phyloP scores from a whole-genome alignment of 768 basidiomycete genomes.

The Boletus fagicola region DNA sequence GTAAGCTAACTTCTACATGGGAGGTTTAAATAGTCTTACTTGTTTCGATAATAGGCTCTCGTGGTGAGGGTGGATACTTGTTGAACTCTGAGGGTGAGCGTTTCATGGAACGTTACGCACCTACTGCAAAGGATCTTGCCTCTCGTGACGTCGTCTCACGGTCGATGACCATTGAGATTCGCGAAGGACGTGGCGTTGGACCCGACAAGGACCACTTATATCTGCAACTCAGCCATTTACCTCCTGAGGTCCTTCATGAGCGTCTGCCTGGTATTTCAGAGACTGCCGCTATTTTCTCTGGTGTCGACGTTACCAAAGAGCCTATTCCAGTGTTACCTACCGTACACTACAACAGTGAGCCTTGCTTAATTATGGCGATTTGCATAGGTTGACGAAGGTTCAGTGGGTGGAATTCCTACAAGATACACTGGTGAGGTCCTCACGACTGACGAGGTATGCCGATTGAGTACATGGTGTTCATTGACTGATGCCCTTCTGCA shows the following conservation, averaged over 20 bases:
- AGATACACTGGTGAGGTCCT: constrained; percentile 97
- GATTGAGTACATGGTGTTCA: background rate
- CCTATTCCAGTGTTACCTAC: constrained; percentile 98
- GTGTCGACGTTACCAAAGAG: constrained; percentile 99
- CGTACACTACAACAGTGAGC: constrained; percentile 97
- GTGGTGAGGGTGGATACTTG: constrained; percentile 98
- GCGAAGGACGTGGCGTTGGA: constrained; percentile 98
- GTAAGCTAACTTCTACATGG: constrained; percentile 38
- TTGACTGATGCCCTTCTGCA: constrained; percentile 18
- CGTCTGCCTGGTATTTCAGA: constrained; percentile 99
- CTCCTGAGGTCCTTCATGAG: constrained; percentile 93
- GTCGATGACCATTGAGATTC: constrained; percentile 98
- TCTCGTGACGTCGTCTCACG: constrained; percentile 99
- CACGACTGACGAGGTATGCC: constrained; percentile 65
- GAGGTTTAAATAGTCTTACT: background rate
- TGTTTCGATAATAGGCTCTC: constrained; percentile 62
- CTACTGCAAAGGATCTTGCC: constrained; percentile 98
- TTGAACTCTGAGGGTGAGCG: constrained; percentile 98
- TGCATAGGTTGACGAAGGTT: constrained; percentile 14
- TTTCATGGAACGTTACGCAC: constrained; percentile 99
- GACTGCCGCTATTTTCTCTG: constrained; percentile 97
- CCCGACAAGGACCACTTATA: constrained; percentile 97
- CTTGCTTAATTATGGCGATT: background rate
- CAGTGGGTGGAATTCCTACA: constrained; percentile 99
- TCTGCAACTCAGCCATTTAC: constrained; percentile 95